Evolutionary conservation across 495 filamentous ascomycete species (phyloP).

Genomic region (Neurospora sp.): DNA sequence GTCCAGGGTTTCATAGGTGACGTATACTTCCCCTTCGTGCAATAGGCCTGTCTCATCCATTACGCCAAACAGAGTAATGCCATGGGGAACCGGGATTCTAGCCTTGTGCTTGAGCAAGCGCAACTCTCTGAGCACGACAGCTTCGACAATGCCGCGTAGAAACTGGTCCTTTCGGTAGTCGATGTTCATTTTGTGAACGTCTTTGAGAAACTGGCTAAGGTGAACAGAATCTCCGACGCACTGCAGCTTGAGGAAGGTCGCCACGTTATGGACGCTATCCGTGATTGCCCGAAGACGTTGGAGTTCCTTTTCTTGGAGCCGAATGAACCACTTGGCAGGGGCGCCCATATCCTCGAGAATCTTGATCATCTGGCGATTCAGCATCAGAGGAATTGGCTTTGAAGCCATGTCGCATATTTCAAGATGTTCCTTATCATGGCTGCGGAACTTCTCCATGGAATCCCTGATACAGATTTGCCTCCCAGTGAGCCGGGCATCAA

Average conservation of each 20-base stretch:
- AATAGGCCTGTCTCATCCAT: constrained; percentile 73
- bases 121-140: constrained; percentile 52
- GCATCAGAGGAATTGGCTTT: constrained; percentile 53
- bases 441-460: constrained; percentile 76
- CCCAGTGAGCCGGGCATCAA: constrained; percentile 49
- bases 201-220: constrained; percentile 48
- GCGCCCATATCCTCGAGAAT: constrained; percentile 67
- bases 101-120: constrained; percentile 66
- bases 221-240: constrained; percentile 43
- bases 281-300: constrained; percentile 47
- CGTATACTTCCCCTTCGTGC: constrained; percentile 51
- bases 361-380: constrained; percentile 74
- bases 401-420: constrained; percentile 66
- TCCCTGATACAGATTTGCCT: constrained; percentile 45
- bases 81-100: constrained; percentile 58
- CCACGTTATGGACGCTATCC: constrained; percentile 42
- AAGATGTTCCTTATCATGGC: constrained; percentile 39
- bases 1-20: constrained; percentile 32
- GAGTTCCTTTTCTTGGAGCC: constrained; percentile 49
- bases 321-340: constrained; percentile 43
- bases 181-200: constrained; percentile 40
- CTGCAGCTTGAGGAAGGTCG: constrained; percentile 48
- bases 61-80: constrained; percentile 63
- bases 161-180: constrained; percentile 57
- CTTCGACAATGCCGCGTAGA: constrained; percentile 52